Percentiles rank a stretch among this genome's conserved stretches.
These are phyloP conservation scores for Fusarium miscanthi DNA, from an alignment of 2,329 filamentous ascomycete species.

Conservation along the genomic window DNA sequence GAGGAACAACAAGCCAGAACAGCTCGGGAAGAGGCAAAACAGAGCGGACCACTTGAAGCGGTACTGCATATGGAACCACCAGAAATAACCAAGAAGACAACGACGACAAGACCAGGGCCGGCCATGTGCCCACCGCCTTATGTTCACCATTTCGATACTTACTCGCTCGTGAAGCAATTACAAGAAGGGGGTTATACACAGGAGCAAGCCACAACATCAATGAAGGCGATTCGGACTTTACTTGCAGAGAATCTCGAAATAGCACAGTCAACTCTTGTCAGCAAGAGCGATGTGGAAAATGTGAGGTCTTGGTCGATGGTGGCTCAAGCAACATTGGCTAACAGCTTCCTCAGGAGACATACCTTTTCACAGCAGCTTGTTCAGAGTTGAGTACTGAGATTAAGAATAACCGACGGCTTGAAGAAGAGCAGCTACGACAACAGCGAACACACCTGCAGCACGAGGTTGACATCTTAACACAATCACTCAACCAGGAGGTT, in stretches of 20 bases:
- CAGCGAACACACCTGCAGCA: conserved; percentile 90
- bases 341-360: conserved; percentile 71
- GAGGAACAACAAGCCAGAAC: conserved; percentile 44
- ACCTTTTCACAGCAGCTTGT: conserved; percentile 93
- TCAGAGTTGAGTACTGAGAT: conserved; percentile 91
- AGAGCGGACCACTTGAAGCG: conserved; percentile 62
- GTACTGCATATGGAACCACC: conserved; percentile 61
- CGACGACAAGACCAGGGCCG: conserved; percentile 61
- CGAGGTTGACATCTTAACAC: conserved; percentile 91
- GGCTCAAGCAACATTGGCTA: conserved; percentile 10
- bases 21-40: conserved; percentile 53
- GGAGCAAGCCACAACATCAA: conserved; percentile 82
- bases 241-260: conserved; percentile 83
- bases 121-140: conserved; percentile 81
- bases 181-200: conserved; percentile 77
- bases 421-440: conserved; percentile 83
- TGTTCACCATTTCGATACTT: conserved; percentile 97
- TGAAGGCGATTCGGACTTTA: conserved; percentile 89
- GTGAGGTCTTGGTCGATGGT: conserved; percentile 38
- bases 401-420: conserved; percentile 77
- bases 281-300: conserved; percentile 94
- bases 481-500: conserved; percentile 86
- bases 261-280: conserved; percentile 83
- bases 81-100: conserved; percentile 47
- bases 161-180: conserved; percentile 85